Percentiles rank a stretch among this genome's conserved stretches.
These are phyloP conservation scores for Camelina neglecta DNA, from an alignment of 345 rosid genomes.

Conservation along the genomic window DNA sequence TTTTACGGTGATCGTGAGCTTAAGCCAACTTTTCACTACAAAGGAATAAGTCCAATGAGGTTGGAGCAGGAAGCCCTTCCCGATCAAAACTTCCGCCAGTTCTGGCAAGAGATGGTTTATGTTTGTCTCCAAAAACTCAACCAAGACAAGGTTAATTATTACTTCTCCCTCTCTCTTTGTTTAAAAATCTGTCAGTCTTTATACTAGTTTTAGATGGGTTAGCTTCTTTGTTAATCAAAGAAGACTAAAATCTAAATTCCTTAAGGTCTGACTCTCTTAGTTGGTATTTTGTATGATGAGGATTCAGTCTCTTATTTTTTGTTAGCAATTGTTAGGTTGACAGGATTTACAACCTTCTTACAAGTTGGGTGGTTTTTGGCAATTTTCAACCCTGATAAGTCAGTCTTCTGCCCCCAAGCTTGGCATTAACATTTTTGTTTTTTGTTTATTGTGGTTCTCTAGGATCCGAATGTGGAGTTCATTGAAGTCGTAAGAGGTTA, in stretches of 20 bases:
- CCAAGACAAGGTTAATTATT: background rate
- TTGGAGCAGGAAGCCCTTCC: background rate
- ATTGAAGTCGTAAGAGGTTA: conserved; percentile 16
- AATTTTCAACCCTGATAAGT: background rate
- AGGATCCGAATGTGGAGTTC: conserved; percentile 10
- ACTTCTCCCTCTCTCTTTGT: background rate
- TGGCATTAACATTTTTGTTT: background rate
- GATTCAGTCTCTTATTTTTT: background rate
- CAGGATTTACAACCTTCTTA: background rate
- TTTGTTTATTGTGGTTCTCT: background rate
- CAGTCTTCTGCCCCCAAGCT: background rate
- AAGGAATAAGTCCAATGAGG: background rate
- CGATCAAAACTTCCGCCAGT: background rate
- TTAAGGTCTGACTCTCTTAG: no score
- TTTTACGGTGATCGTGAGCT: conserved; percentile 1
- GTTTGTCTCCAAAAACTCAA: background rate
- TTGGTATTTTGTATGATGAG: background rate
- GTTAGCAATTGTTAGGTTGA: background rate
- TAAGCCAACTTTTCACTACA: background rate
- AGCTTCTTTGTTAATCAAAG: no score
- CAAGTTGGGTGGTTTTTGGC: no score
- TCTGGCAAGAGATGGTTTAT: conserved; percentile 1
- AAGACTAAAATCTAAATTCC: no score
- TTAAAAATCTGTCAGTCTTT: no score
- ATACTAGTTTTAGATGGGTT: no score